These are phyloP conservation scores for Phytopythium cucurbitacearum DNA, from an alignment of 352 stramenopile genomes.

Conservation along the genomic window DNA sequence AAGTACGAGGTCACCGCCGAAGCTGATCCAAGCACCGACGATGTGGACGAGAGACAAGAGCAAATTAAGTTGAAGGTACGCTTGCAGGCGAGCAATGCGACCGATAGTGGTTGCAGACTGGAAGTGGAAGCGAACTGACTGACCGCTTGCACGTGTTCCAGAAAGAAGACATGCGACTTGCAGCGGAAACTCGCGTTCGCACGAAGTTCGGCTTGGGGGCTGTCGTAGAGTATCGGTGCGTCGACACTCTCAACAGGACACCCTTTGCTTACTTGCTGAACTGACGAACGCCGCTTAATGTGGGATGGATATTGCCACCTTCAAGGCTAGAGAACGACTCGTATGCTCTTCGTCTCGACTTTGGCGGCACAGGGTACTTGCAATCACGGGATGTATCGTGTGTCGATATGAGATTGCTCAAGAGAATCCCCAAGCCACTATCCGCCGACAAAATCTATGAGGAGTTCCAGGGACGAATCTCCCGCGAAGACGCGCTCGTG, in stretches of 20 bases:
- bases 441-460: conserved; percentile 56
- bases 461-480: conserved; percentile 68
- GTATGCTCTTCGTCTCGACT: conserved; percentile 32
- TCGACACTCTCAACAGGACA: not conserved
- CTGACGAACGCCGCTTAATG: no score
- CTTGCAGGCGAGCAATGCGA: not conserved
- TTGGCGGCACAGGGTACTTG: conserved; percentile 22
- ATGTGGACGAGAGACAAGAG: no score
- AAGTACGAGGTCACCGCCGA: conserved; percentile 21
- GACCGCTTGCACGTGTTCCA: conserved; percentile 2
- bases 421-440: conserved; percentile 63
- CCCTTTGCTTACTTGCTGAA: no score
- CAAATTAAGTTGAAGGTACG: no score
- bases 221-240: conserved; percentile 13
- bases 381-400: conserved; percentile 46
- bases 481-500: conserved; percentile 45
- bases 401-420: conserved; percentile 63
- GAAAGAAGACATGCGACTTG: conserved; percentile 25
- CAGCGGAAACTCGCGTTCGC: conserved; percentile 17
- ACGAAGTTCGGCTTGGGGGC: conserved; percentile 20
- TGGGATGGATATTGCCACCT: no score
- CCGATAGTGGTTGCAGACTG: not conserved
- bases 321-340: conserved; percentile 16
- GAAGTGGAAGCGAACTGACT: not conserved
- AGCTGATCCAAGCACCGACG: not conserved